Percentiles rank a stretch among this genome's conserved stretches.
Evolutionary conservation across 2,329 filamentous ascomycete species (phyloP).

Genomic region (Colletotrichum neosansevieriae): DNA sequence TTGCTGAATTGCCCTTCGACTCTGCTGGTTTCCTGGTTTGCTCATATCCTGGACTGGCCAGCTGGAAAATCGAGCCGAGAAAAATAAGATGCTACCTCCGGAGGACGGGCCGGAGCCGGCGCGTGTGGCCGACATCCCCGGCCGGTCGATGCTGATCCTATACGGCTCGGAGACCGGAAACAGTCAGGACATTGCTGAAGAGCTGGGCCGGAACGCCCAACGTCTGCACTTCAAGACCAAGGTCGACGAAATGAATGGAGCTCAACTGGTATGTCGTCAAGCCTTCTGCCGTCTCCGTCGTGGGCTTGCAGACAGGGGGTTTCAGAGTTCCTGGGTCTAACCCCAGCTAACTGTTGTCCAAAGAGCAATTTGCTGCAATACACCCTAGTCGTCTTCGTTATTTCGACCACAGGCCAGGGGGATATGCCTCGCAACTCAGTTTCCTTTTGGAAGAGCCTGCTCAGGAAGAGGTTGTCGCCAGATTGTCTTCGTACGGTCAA

Average conservation of each 20-base stretch:
- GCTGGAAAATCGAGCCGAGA: not conserved
- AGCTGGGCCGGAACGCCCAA: constrained; percentile 80
- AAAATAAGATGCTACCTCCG: constrained; percentile 16
- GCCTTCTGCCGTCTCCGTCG: not conserved
- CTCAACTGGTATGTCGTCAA: constrained; percentile 74
- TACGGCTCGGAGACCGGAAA: constrained; percentile 98
- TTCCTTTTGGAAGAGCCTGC: constrained; percentile 85
- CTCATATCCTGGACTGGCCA: not conserved
- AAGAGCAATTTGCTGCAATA: constrained; percentile 65
- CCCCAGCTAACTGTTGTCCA: not conserved
- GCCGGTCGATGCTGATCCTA: constrained; percentile 73
- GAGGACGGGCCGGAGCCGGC: constrained; percentile 38
- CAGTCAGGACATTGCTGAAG: constrained; percentile 89
- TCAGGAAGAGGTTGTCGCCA: constrained; percentile 81
- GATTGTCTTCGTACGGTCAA: constrained; percentile 75
- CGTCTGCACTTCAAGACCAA: constrained; percentile 82
- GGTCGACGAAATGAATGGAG: constrained; percentile 81
- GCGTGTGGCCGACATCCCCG: constrained; percentile 44
- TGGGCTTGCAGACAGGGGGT: not conserved
- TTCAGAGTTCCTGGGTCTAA: not conserved
- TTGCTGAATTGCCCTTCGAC: too few relatives aligned
- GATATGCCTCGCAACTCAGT: constrained; percentile 88
- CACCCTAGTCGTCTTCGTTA: constrained; percentile 78
- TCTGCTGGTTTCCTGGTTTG: too few relatives aligned
- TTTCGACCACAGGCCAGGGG: constrained; percentile 95